A percentile compares a stretch with the other conserved stretches of the same genome.
phyloP scores from a whole-genome alignment of 352 stramenopile genomes.

The Lagenidium sp. region DNA sequence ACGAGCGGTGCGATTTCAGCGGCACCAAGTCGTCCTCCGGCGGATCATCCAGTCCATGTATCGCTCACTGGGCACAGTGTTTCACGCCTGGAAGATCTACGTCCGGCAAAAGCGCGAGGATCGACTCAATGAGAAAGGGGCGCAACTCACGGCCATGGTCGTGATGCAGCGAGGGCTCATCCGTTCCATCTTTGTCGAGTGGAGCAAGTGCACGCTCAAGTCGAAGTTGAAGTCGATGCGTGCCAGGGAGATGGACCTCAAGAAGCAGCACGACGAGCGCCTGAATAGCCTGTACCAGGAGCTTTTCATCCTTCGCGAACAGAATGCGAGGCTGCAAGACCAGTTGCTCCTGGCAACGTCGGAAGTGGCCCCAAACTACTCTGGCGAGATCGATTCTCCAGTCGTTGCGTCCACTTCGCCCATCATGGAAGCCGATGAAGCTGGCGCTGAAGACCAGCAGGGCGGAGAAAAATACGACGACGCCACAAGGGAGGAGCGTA shows the following conservation, averaged over 20 bases:
- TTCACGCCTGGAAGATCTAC: conserved; percentile 42
- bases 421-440: no score
- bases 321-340: conserved; percentile 16
- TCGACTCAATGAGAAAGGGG: conserved; percentile 33
- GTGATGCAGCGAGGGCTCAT: conserved; percentile 36
- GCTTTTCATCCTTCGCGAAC: conserved; percentile 25
- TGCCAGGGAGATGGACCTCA: conserved; percentile 7
- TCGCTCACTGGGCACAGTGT: conserved; percentile 35
- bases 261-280: conserved; percentile 21
- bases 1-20: conserved; percentile 21
- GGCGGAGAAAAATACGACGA: no score
- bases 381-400: no score
- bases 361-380: no score
- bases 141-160: conserved; percentile 40
- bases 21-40: conserved; percentile 31
- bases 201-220: conserved; percentile 30
- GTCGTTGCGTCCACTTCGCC: no score
- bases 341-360: neutral
- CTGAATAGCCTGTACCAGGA: conserved; percentile 24
- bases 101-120: conserved; percentile 24
- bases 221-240: conserved; percentile 3
- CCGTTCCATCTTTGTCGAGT: conserved; percentile 40
- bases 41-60: conserved; percentile 46
- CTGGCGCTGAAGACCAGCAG: no score
- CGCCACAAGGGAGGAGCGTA: no score